Evolutionary conservation across 2,329 filamentous ascomycete species (phyloP).

Genomic region (Clarireedia paspali): DNA sequence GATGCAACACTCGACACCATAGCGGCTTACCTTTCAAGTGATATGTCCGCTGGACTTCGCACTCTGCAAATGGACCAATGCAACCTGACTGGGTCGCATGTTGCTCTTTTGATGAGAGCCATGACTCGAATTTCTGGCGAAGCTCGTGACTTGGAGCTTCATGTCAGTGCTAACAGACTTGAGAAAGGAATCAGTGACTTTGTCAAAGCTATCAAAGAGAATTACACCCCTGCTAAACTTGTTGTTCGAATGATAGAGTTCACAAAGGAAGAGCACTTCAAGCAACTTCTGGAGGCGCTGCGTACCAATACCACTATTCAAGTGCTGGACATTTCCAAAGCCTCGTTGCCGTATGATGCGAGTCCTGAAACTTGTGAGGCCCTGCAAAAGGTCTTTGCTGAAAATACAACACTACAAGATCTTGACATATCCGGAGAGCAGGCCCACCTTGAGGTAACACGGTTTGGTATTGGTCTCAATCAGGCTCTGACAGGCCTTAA

Average conservation of each 20-base stretch:
- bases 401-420: conserved; percentile 58
- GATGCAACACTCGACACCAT: conserved; percentile 57
- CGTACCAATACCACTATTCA: conserved; percentile 54
- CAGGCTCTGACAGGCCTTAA: conserved; percentile 57
- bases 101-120: conserved; percentile 56
- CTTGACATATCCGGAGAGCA: conserved; percentile 66
- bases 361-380: conserved; percentile 58
- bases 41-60: conserved; percentile 51
- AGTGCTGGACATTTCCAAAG: conserved; percentile 62
- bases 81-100: conserved; percentile 54
- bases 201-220: conserved; percentile 41
- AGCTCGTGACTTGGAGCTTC: conserved; percentile 52
- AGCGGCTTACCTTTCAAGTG: conserved; percentile 53
- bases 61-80: conserved; percentile 60
- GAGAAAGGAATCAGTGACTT: conserved; percentile 43
- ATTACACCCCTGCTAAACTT: conserved; percentile 52
- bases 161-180: conserved; percentile 51
- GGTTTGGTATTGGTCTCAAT: conserved; percentile 62
- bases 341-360: conserved; percentile 61
- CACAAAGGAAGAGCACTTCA: conserved; percentile 38
- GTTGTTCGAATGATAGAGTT: conserved; percentile 62
- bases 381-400: conserved; percentile 55
- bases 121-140: conserved; percentile 45
- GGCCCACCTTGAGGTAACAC: conserved; percentile 61
- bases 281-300: conserved; percentile 53